Base-by-base conservation (phyloP, 805 yeast genomes). In the Blastobotrys chiropterorum region DNA sequence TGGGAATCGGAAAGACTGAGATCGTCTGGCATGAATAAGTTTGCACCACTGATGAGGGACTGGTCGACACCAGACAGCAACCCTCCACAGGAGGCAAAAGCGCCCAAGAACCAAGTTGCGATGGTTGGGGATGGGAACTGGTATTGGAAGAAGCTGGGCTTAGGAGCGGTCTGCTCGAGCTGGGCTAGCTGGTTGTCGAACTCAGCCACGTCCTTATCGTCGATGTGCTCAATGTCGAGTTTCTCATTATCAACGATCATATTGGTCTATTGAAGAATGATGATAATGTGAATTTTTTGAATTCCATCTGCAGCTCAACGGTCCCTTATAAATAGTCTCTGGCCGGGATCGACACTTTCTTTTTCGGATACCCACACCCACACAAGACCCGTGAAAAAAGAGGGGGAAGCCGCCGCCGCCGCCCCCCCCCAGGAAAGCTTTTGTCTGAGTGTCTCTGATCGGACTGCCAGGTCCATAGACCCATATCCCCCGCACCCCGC, bases 21-120 rank as follows among this genome's bases (percentile, higher is more conserved):
- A 20, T 70, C 72, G 1, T 64, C 63, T 14, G 67, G 70, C 75
- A 81, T 74, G 19, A 78, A 77, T 50, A 78, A 70, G 31, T 74
- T 69, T 2, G 87, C 87, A 62, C 86, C 87, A 22, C 81, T 74
- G 53, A 82, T 82, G 41, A 82, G 72, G 16, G 85, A 79, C 70
- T 82, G 87, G 67, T 82, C 88, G 46, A 81, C 67, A 57, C 87
- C 87, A 13, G 85, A 79, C 49, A 82, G 75, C 51, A 81, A 63
- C 49, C 88, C 88, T 26, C 83, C 86, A 53, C 78, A 74, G 3
- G 85, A 76, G 3, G 85, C 83, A 58, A 82, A 81, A 14, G 62
- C 63, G 17, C 83, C 86, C 46, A 81, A 67, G 57, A 77, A 66
- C 51, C 65, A 63, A 22, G 75, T 77, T 74, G 79, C 76, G 60